A percentile compares a stretch with the other conserved stretches of the same genome.
phyloP scores from a whole-genome alignment of 805 yeast genomes.

The Saturnispora halmiae region DNA sequence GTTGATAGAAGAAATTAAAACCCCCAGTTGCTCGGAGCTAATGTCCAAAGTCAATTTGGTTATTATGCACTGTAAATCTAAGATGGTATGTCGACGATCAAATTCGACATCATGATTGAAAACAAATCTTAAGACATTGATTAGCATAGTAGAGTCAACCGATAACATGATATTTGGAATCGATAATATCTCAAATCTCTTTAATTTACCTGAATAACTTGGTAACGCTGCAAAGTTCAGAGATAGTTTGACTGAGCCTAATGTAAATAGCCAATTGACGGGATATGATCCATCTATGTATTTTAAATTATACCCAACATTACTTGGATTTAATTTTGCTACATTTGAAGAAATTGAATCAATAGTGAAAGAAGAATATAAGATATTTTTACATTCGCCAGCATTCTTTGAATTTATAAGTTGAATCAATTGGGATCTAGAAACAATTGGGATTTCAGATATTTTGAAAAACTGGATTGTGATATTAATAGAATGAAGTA shows the following conservation, averaged over 20 bases:
- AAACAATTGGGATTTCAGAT: constrained; percentile 22
- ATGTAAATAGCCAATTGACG: constrained; percentile 29
- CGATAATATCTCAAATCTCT: constrained; percentile 23
- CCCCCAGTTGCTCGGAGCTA: constrained; percentile 32
- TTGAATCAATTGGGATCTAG: constrained; percentile 11
- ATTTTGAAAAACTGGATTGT: constrained; percentile 19
- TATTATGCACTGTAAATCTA: constrained; percentile 31
- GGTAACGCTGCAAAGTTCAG: constrained; percentile 19
- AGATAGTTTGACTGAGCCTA: constrained; percentile 30
- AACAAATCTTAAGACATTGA: constrained; percentile 15
- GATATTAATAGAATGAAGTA: constrained; percentile 20
- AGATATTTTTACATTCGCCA: constrained; percentile 7
- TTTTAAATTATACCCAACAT: constrained; percentile 39
- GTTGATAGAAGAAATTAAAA: constrained; percentile 19
- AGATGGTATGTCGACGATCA: constrained; percentile 20
- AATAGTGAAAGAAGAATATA: constrained; percentile 15
- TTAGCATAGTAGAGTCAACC: constrained; percentile 17
- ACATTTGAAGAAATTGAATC: constrained; percentile 16
- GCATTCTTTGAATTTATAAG: background rate
- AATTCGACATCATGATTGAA: constrained; percentile 20
- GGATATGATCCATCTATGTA: constrained; percentile 37
- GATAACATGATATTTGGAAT: constrained; percentile 24
- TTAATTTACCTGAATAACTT: constrained; percentile 11
- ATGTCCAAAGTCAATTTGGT: constrained; percentile 39
- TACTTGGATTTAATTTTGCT: constrained; percentile 16